Base-by-base conservation (phyloP, 2,329 filamentous ascomycete genomes). In the Colletotrichum tabaci region DNA sequence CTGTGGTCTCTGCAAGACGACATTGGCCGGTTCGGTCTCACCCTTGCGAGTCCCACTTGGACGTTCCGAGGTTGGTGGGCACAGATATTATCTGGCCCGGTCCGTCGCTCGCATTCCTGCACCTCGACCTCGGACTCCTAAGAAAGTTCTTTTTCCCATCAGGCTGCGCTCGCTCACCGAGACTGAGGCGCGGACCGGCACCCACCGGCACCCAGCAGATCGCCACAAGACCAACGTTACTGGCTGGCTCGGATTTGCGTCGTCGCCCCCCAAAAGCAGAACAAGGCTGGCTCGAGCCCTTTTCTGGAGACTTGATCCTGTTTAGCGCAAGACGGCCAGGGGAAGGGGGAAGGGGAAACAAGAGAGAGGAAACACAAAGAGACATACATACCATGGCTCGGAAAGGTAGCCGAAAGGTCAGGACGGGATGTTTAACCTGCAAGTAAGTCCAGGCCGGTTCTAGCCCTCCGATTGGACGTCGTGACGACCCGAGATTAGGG, bases 391-490 rank as follows among this genome's bases (percentile, higher is more conserved):
- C 5, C 30, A 72, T 72, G 70, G 80, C 80, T 26, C 80, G 80
- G 38, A 85, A 84, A 75, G 84, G 84, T 13, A 84, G 79, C 60
- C 83, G 81, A 74, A 86, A 86, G 74, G 84, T 86, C 57, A 79
- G 83, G 55, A 86, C 84, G 6, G 87, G 87, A 15, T 89, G 87
- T 77, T 80, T 87, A 62, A 89, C 87, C 63, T 89, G 87, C 85
- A 88, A 88, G 86, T 72, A 75, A 74, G 86, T 84, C 53, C 13
- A 23, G 40, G 35, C 13, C 23, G 40, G 35, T 35, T 18, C 18
- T 5, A 26, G 35, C 18, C 60, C 46, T 42, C n/a, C 18, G 35
- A 40, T 42, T 52, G 46, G 46, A n/a, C 13, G 5, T 35, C n/a
- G 60, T 18, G 18, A 23, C 35, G 46, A 50, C 35, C 46, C 47